A percentile compares a stretch with the other conserved stretches of the same genome.
Conservation (phyloP, 108 stramenopile species). For the Chaetoceros muelleri region DNA sequence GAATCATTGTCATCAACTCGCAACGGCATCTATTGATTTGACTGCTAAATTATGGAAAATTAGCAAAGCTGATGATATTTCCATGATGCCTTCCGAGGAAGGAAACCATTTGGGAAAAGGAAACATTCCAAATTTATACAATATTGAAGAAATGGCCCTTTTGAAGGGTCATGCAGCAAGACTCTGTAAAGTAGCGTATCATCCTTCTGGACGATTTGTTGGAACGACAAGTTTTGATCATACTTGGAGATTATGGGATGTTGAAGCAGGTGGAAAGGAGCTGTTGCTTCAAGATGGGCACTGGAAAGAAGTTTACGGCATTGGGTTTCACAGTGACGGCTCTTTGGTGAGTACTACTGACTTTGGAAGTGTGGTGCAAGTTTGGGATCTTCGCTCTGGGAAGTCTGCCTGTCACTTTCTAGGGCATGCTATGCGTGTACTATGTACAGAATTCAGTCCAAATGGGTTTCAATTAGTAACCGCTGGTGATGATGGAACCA, state of each 20-base stretch:
- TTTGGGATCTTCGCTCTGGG: conserved; percentile 96
- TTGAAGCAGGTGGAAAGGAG: conserved; percentile 77
- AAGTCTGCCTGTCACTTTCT: conserved; percentile 68
- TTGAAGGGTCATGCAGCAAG: conserved; percentile 86
- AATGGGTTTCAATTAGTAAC: conserved; percentile 93
- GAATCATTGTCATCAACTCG: conserved; percentile 7
- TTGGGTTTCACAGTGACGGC: conserved; percentile 94
- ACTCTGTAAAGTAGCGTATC: conserved; percentile 86
- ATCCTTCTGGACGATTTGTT: conserved; percentile 78
- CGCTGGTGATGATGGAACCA: conserved; percentile 90
- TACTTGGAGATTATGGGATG: conserved; percentile 98
- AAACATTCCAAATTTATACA: conserved; percentile 10
- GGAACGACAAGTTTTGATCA: conserved; percentile 94
- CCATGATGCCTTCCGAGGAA: conserved; percentile 12
- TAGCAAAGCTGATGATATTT: conserved; percentile 15
- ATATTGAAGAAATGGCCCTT: conserved; percentile 50
- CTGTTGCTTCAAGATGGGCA: conserved; percentile 97
- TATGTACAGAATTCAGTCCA: conserved; percentile 72
- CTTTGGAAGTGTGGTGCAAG: conserved; percentile 80
- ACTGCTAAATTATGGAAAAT: conserved; percentile 71
- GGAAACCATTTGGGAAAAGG: conserved; percentile 26
- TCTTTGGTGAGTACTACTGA: conserved; percentile 90
- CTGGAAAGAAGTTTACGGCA: conserved; percentile 78
- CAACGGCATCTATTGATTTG: conserved; percentile 76
- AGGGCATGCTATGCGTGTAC: conserved; percentile 81